phyloP scores from a whole-genome alignment of 148 eudicot genomes.

The Arctostaphylos glauca region DNA sequence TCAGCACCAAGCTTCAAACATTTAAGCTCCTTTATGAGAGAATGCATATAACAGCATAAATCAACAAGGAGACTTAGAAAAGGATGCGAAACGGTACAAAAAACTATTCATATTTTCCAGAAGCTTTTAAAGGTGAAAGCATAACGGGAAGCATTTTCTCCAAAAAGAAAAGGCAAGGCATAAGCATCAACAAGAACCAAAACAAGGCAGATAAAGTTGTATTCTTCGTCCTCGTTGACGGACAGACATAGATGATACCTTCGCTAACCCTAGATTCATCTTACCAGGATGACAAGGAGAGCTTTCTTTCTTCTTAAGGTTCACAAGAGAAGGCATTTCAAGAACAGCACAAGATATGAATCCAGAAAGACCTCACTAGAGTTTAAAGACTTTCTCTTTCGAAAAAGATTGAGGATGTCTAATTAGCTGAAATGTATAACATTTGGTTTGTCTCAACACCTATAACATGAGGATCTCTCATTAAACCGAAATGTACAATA shows the following conservation, averaged over 20 bases:
- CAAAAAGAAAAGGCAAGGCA: not conserved
- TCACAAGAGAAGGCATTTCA: not conserved
- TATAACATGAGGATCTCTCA: not conserved
- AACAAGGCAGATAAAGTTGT: not conserved
- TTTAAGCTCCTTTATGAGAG: not conserved
- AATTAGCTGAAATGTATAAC: too few species aligned
- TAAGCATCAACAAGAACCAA: not conserved
- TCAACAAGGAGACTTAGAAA: not conserved
- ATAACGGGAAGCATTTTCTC: not conserved
- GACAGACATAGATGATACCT: not conserved
- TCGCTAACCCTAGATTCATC: not conserved
- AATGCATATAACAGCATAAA: not conserved
- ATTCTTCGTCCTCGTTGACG: not conserved
- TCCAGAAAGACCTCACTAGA: not conserved
- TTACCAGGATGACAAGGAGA: not conserved
- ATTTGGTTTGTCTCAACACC: too few species aligned
- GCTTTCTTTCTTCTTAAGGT: not conserved
- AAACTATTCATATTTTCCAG: not conserved
- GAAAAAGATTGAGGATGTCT: not conserved
- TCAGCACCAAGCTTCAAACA: not conserved
- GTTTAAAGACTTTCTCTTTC: not conserved
- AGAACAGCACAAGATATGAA: not conserved
- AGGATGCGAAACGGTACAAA: not conserved
- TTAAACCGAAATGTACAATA: not conserved
- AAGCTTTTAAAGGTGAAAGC: conserved; percentile 7